These are phyloP conservation scores for Phytophthora crassamura DNA, from an alignment of 352 stramenopile species.

Conservation along the genomic window DNA sequence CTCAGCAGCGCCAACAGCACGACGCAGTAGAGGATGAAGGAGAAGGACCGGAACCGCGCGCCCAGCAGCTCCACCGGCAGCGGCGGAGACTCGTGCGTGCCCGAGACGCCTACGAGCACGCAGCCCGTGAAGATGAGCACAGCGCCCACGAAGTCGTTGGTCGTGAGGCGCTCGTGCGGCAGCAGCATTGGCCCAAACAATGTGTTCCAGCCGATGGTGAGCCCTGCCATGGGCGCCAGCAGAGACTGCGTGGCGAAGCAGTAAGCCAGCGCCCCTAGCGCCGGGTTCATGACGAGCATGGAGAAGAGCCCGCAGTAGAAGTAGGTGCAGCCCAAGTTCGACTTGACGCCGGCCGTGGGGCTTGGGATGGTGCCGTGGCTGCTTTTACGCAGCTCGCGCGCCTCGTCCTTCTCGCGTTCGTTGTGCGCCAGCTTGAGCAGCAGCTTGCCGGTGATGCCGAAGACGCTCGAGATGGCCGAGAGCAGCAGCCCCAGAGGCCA, in stretches of 20 bases:
- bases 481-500: conserved; percentile 83
- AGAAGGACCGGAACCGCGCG: conserved; percentile 58
- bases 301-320: conserved; percentile 75
- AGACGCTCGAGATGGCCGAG: conserved; percentile 77
- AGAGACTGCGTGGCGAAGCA: conserved; percentile 85
- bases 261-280: conserved; percentile 68
- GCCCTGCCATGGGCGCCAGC: conserved; percentile 80
- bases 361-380: conserved; percentile 29
- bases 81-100: conserved; percentile 66
- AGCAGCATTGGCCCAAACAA: conserved; percentile 76
- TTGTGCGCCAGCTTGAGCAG: conserved; percentile 86
- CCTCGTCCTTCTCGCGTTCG: conserved; percentile 65
- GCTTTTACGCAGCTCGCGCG: conserved; percentile 32
- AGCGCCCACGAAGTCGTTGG: conserved; percentile 78
- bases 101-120: conserved; percentile 75
- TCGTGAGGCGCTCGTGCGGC: conserved; percentile 71
- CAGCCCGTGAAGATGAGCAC: conserved; percentile 82
- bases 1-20: conserved; percentile 48
- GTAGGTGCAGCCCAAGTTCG: conserved; percentile 61
- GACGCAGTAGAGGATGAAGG: conserved; percentile 70
- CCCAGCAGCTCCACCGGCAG: conserved; percentile 68
- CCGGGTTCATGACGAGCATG: conserved; percentile 82
- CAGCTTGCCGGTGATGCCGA: conserved; percentile 82
- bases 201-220: conserved; percentile 88
- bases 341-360: conserved; percentile 26